Evolutionary conservation across 768 basidiomycete genomes (phyloP).

Genomic region (Tricholoma terreum): DNA sequence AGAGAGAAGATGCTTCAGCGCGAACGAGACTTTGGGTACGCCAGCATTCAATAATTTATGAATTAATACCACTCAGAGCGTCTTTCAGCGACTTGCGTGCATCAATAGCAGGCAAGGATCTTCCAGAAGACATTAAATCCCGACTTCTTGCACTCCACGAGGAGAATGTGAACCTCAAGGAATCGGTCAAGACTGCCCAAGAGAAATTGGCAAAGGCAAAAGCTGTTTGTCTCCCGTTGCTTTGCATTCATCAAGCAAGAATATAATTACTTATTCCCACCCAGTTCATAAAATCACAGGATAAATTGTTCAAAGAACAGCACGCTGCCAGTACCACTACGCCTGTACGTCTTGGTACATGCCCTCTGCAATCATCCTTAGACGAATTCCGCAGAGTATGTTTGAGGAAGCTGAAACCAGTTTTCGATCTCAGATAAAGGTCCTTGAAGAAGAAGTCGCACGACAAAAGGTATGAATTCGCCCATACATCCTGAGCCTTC

Average conservation of each 20-base stretch:
- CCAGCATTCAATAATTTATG: conserved; percentile 6
- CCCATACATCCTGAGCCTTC: background rate
- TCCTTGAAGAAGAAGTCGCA: conserved; percentile 61
- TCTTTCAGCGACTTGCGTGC: conserved; percentile 67
- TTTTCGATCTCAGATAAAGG: conserved; percentile 61
- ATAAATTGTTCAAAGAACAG: conserved; percentile 83
- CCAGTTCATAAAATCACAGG: conserved; percentile 91
- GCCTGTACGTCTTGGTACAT: conserved; percentile 35
- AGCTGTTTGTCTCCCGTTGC: conserved; percentile 40
- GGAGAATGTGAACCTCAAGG: conserved; percentile 69
- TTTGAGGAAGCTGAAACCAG: conserved; percentile 73
- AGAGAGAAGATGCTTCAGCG: conserved; percentile 83
- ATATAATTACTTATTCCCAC: background rate
- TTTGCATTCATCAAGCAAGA: background rate
- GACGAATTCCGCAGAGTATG: conserved; percentile 34
- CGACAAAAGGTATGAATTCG: conserved; percentile 47
- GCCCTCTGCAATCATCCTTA: background rate
- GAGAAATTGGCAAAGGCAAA: conserved; percentile 83
- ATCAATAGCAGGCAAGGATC: conserved; percentile 69
- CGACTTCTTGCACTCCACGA: conserved; percentile 74
- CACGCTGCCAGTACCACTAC: conserved; percentile 54
- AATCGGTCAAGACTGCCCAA: conserved; percentile 63
- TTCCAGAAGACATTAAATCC: conserved; percentile 80
- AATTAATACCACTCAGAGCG: background rate
- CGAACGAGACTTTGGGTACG: conserved; percentile 80